Conservation (phyloP, 768 basidiomycete genomes). For the Dioszegia hungarica region DNA sequence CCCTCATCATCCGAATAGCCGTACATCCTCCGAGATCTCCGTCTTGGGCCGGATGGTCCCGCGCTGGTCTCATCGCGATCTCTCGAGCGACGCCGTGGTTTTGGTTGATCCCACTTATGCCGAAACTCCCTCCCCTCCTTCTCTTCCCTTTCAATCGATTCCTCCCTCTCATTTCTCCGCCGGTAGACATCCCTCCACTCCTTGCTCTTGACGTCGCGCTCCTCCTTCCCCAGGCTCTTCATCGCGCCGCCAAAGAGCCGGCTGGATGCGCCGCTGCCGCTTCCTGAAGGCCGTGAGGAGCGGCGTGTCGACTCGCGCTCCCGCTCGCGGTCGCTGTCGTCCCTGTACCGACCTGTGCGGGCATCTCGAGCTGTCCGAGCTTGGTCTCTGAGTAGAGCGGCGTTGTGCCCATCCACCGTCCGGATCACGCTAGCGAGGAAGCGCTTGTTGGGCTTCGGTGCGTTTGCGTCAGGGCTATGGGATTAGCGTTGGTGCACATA, state of each 20-base stretch:
- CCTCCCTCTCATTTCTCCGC: constrained; percentile 18
- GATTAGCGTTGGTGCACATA: neutral
- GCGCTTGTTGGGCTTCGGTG: constrained; percentile 62
- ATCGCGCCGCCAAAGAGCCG: constrained; percentile 43
- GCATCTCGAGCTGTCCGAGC: constrained; percentile 42
- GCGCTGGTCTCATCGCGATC: constrained; percentile 5
- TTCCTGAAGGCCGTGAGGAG: neutral
- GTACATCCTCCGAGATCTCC: constrained; percentile 13
- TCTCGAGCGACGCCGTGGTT: constrained; percentile 11
- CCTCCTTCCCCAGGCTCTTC: constrained; percentile 13
- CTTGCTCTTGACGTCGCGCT: neutral
- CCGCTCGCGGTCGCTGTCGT: neutral
- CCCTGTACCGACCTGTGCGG: constrained; percentile 14
- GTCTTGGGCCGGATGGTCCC: constrained; percentile 7
- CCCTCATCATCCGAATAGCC: neutral
- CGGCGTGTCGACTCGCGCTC: neutral
- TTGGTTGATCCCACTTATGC: constrained; percentile 5
- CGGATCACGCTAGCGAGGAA: constrained; percentile 65
- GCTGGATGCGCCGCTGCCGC: constrained; percentile 8
- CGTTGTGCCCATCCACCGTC: constrained; percentile 93
- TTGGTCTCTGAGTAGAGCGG: constrained; percentile 57
- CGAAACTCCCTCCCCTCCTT: neutral
- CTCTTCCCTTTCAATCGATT: constrained; percentile 6
- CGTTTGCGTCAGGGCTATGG: constrained; percentile 61
- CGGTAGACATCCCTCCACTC: constrained; percentile 9